Evolutionary conservation across 768 basidiomycete genomes (phyloP).

Genomic region (Boletus rubropictus): DNA sequence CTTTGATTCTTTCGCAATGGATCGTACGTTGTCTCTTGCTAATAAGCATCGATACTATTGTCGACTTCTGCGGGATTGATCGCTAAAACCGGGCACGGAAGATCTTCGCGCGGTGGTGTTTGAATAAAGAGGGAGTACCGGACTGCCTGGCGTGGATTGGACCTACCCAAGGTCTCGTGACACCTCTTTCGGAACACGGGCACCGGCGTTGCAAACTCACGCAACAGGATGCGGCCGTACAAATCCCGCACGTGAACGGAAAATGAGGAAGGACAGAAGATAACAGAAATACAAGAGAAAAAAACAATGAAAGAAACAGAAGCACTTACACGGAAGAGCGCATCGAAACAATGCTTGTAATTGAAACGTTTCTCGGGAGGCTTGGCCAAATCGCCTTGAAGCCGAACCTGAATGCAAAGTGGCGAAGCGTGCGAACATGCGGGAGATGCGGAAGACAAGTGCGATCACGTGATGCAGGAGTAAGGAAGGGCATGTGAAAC

Average conservation of each 20-base stretch:
- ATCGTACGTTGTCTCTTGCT: background rate
- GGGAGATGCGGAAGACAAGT: background rate
- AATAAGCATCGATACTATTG: background rate
- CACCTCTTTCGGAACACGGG: slow-evolving; percentile 3
- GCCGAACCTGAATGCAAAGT: slow-evolving; percentile 45
- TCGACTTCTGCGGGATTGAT: background rate
- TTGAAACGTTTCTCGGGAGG: slow-evolving; percentile 83
- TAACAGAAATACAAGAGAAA: background rate
- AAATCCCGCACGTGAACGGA: background rate
- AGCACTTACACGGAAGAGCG: slow-evolving; percentile 67
- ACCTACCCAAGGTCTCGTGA: background rate
- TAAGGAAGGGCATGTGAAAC: slow-evolving; percentile 14
- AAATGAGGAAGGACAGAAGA: background rate
- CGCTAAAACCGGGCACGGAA: background rate
- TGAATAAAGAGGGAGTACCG: background rate
- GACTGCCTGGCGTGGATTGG: background rate
- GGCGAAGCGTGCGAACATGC: background rate
- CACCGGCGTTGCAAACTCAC: background rate
- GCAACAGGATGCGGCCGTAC: background rate
- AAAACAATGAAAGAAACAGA: background rate
- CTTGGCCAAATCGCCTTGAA: slow-evolving; percentile 90
- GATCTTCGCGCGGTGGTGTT: background rate
- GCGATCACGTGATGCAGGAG: slow-evolving; percentile 15
- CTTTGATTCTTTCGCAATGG: background rate
- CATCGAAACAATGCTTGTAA: slow-evolving; percentile 87